Evolutionary conservation across 148 eudicot species (phyloP), one percentile per base, ranked within the genome.

Genomic region (Nepenthes gracilis): DNA sequence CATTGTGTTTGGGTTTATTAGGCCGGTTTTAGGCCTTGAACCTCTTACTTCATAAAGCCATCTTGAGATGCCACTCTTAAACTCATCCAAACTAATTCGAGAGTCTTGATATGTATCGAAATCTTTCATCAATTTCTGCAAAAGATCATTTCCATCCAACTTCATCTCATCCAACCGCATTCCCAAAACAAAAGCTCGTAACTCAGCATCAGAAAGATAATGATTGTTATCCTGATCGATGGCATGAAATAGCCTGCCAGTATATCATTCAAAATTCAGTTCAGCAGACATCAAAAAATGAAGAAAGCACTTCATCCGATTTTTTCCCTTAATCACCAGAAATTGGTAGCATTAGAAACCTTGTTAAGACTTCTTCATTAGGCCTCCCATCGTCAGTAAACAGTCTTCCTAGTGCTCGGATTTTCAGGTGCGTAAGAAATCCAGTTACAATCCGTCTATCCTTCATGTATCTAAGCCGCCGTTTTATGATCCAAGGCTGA

Each of bases 401-500:
- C 35, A 91, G 87, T 74, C 64, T 76, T 63, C 87, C 95, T 15
- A 85, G 69, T 23, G 92, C 65, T 52, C 67, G 74, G 73, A 12
- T 76, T 63, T 70, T 81, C 59, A 91, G 48, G 37, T 83, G 83
- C 66, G 45, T 78, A 60, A 90, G 74, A 69, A 90, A 64, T 56
- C 92, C 89, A 12, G 92, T 74, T 69, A 81, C 64, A 1, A 83
- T 79, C 61, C 77, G 88, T 76, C 81, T 90, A 64, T 76, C 85
- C 67, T 87, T 85, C 43, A 70, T 80, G 48, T 74, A 87, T 6
- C 60, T 83, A 53, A 90, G 62, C 60, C 65, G 72, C 58, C 97
- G 76, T 47, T 14, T 59, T 70, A 85, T 93, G 51, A 83, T 74
- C 87, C 84, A 78, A 36, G 97, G 97, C 80, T 91, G 97, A 58